Evolutionary conservation across 306 rosid species (phyloP).

Genomic region (Sechiopsis laciniata): DNA sequence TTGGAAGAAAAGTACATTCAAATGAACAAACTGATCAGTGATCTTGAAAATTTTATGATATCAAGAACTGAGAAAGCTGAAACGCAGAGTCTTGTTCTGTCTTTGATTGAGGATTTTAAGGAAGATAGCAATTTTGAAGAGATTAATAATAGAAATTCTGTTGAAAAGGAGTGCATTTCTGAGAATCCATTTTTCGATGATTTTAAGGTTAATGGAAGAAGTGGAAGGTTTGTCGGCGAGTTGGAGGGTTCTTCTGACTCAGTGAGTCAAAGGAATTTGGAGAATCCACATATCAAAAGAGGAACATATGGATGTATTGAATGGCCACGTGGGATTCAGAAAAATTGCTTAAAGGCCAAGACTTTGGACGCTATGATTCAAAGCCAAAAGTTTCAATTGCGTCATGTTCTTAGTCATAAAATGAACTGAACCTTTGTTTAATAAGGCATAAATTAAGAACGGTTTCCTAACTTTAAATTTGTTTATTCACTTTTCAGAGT

Average conservation of each 20-base stretch:
- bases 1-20: conserved; percentile 39
- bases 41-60: conserved; percentile 36
- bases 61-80: conserved; percentile 36
- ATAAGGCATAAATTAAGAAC: not conserved
- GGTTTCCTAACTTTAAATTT: too few relatives aligned
- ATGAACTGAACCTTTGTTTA: conserved; percentile 2
- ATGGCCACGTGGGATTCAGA: conserved; percentile 46
- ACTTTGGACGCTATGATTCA: conserved; percentile 42
- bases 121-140: conserved; percentile 19
- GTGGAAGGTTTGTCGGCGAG: conserved; percentile 12
- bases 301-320: conserved; percentile 58
- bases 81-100: not conserved
- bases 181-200: not conserved
- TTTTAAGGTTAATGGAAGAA: conserved; percentile 3
- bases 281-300: conserved; percentile 60
- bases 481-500: too few relatives aligned
- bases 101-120: conserved; percentile 15
- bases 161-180: not conserved
- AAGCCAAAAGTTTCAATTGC: conserved; percentile 52
- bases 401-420: conserved; percentile 42
- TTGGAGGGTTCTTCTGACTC: conserved; percentile 19
- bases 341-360: conserved; percentile 32
- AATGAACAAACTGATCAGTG: conserved; percentile 40
- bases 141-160: conserved; percentile 18
- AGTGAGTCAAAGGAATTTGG: conserved; percentile 21